Evolutionary conservation across 352 stramenopile species (phyloP), one percentile per base, ranked within the genome.

Genomic region (Phytopythium chamaehyphon): DNA sequence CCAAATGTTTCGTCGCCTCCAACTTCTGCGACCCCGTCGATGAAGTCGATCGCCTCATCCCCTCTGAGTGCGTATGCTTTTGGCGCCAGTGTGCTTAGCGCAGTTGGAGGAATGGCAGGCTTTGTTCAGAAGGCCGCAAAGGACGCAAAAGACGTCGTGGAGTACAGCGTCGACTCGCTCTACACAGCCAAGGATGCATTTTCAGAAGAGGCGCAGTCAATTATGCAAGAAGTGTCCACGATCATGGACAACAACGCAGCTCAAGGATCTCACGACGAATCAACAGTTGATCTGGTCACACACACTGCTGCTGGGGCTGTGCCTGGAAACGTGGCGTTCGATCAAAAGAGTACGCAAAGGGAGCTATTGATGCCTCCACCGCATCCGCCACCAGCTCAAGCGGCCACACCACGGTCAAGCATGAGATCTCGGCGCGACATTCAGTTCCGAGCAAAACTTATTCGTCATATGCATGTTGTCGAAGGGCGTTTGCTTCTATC

Each of bases 381-480:
- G 12, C 26, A 18, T 21, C 24, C 45, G 11, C 45, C 24, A 1
- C 26, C 39, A 14, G 26, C 45, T 11, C 35, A 28, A 16, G 43
- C 35, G 9, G 24, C 8, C 35, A 6, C 35, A 33, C 14, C 15
- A n/a, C 26, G 11, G 8, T 35, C 33, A 6, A 16, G 2, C 33
- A 6, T 10, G 21, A 3, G 47, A 11, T 45, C 40, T 15, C 66
- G 63, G 31, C 49, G 46, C 38, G 44, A 37, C 3, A 54, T 72
- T n/a, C 38, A 72, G 35, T 71, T 90, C 26, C 67, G 74, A 31
- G 78, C 78, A 6, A 84, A 87, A 40, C 57, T 92, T 11, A 66
- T 95, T 18, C 80, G 81, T 0, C 75, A 93, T 61, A 80, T 91
- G 63, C 66, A 91, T 55, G 64, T 93, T 19, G 68, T 93, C 15